Percentiles rank a stretch among this genome's conserved stretches.
phyloP scores from a whole-genome alignment of 495 filamentous ascomycete genomes.

The Podospora pseudocomata region DNA sequence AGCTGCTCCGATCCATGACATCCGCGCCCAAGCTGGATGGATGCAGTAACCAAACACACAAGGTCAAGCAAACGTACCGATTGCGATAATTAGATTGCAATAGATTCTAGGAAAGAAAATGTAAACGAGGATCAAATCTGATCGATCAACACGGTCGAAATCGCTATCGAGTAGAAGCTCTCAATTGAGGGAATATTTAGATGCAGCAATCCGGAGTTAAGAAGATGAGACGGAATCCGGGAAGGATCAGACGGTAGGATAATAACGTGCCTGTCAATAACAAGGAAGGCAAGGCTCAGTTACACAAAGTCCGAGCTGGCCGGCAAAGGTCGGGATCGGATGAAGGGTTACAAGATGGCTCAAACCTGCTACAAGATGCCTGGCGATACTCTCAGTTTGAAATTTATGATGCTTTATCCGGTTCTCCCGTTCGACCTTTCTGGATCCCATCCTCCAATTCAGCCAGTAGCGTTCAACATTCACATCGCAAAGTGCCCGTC shows the following conservation, averaged over 20 bases:
- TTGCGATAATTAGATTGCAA: neutral
- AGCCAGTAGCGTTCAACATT: neutral
- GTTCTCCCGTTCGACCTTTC: neutral
- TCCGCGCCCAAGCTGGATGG: neutral
- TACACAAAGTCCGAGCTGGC: neutral
- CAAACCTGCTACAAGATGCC: neutral
- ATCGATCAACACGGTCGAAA: neutral
- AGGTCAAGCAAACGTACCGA: neutral
- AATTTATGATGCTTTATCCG: neutral
- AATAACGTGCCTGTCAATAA: neutral
- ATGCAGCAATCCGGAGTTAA: conserved; percentile 2
- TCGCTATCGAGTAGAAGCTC: neutral
- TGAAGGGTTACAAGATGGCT: neutral
- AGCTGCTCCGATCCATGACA: neutral
- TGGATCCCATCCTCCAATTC: neutral
- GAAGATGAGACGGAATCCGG: neutral
- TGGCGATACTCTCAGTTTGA: neutral
- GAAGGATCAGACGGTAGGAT: neutral
- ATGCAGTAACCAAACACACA: neutral
- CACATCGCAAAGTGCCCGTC: neutral
- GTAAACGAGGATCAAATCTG: neutral
- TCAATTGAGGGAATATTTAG: conserved; percentile 2
- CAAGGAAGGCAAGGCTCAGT: neutral
- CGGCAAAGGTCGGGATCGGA: neutral
- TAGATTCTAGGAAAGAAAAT: neutral